Conservation (phyloP, 495 filamentous ascomycete genomes). For the Monascus purpureus region DNA sequence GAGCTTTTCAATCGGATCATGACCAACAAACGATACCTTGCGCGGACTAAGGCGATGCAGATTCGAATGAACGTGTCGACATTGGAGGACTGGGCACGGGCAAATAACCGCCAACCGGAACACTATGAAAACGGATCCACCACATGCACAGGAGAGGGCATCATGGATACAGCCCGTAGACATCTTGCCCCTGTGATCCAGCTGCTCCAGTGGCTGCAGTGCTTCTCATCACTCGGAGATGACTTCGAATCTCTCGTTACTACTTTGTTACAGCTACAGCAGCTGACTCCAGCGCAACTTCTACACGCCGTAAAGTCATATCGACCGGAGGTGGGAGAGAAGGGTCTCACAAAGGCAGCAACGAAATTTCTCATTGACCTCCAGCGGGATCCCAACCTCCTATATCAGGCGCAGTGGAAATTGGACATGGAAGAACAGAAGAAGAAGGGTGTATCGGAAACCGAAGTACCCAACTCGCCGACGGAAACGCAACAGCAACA, state of each 20-base stretch:
- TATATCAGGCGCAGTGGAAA: constrained; percentile 22
- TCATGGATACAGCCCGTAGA: constrained; percentile 62
- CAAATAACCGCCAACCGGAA: constrained; percentile 87
- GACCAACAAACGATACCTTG: constrained; percentile 86
- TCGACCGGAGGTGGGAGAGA: constrained; percentile 88
- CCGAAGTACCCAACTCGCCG: neutral
- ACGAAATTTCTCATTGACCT: constrained; percentile 73
- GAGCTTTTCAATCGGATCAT: constrained; percentile 98
- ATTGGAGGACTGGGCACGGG: constrained; percentile 89
- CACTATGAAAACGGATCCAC: constrained; percentile 91
- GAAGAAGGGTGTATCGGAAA: constrained; percentile 9
- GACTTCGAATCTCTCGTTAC: constrained; percentile 77
- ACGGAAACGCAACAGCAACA: neutral
- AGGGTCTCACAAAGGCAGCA: constrained; percentile 69
- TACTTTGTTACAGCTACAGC: constrained; percentile 76
- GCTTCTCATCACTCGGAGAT: constrained; percentile 91
- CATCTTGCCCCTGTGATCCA: constrained; percentile 89
- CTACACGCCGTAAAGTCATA: constrained; percentile 89
- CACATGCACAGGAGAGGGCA: constrained; percentile 72
- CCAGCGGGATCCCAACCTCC: constrained; percentile 47
- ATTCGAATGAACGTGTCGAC: constrained; percentile 97
- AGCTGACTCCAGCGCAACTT: constrained; percentile 75
- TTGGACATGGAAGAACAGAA: constrained; percentile 23
- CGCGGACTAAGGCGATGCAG: constrained; percentile 97
- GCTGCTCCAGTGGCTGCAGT: constrained; percentile 93